Percentiles rank a stretch among this genome's conserved stretches.
These are phyloP conservation scores for Zoysia matrella DNA, from an alignment of 202 grass and related monocot genomes.

Conservation along the genomic window DNA sequence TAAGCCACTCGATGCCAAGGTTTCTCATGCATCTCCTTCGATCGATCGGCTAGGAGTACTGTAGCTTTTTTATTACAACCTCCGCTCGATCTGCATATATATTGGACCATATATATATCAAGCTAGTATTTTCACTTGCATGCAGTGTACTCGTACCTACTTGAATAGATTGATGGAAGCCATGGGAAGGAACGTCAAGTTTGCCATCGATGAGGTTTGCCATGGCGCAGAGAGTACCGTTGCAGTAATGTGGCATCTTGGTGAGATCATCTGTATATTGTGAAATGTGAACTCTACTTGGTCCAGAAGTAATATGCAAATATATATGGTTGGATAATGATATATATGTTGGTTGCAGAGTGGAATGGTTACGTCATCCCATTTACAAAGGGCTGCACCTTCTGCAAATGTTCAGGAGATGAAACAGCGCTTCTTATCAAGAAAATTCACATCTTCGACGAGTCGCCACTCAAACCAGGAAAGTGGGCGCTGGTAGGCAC, in stretches of 20 bases:
- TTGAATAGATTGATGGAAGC: conserved; percentile 62
- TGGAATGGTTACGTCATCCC: conserved; percentile 81
- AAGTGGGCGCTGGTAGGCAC: conserved; percentile 62
- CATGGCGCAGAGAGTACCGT: conserved; percentile 51
- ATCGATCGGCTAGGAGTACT: too few relatives aligned
- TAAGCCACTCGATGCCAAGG: conserved; percentile 66
- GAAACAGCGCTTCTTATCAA: conserved; percentile 59
- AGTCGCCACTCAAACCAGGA: conserved; percentile 70
- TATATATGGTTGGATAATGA: conserved; percentile 15
- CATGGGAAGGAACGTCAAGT: conserved; percentile 78
- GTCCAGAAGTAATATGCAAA: background rate
- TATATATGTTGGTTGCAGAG: conserved; percentile 59
- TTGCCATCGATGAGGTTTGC: conserved; percentile 62
- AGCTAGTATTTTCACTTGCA: conserved; percentile 9
- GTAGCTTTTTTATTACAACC: too few relatives aligned
- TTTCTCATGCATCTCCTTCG: conserved; percentile 8
- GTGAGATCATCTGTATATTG: conserved; percentile 45
- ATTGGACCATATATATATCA: too few relatives aligned
- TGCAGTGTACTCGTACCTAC: conserved; percentile 56
- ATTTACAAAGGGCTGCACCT: conserved; percentile 71
- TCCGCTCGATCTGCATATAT: too few relatives aligned
- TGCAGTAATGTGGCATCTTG: conserved; percentile 85
- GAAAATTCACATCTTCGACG: conserved; percentile 71
- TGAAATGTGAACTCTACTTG: conserved; percentile 19
- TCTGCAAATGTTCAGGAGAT: conserved; percentile 65